phyloP scores from a whole-genome alignment of 768 basidiomycete species.

The Macrocybe gigantea region DNA sequence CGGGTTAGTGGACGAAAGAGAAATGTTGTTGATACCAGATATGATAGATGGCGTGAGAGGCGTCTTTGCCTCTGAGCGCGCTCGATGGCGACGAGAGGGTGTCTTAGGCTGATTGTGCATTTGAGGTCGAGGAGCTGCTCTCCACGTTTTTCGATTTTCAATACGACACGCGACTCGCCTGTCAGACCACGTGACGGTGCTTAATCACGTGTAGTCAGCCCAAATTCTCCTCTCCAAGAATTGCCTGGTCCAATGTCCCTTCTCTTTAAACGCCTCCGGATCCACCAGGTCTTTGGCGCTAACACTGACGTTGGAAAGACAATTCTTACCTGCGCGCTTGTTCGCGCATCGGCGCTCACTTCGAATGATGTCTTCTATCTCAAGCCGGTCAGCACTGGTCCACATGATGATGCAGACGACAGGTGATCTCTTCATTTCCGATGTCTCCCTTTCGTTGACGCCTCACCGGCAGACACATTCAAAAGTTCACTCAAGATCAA shows the following conservation, averaged over 20 bases:
- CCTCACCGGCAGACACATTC: slow-evolving; percentile 52
- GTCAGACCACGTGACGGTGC: slow-evolving; percentile 1
- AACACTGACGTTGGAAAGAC: slow-evolving; percentile 98
- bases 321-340: slow-evolving; percentile 78
- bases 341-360: slow-evolving; percentile 63
- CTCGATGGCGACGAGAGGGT: slow-evolving; percentile 38
- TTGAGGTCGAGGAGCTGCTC: background rate
- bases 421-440: slow-evolving; percentile 36
- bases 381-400: slow-evolving; percentile 92
- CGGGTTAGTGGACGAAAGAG: slow-evolving; percentile 50
- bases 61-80: slow-evolving; percentile 45
- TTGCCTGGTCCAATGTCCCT: slow-evolving; percentile 50
- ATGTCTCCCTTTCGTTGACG: background rate
- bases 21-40: slow-evolving; percentile 33
- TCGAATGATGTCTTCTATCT: slow-evolving; percentile 57
- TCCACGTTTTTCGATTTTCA: slow-evolving; percentile 1
- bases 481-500: slow-evolving; percentile 39
- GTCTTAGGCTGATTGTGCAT: slow-evolving; percentile 32
- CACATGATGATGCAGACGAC: slow-evolving; percentile 77
- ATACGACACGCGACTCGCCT: background rate
- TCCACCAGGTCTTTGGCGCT: slow-evolving; percentile 92
- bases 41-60: slow-evolving; percentile 44
- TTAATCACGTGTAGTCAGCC: slow-evolving; percentile 2
- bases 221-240: background rate
- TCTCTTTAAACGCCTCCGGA: slow-evolving; percentile 78